phyloP scores from a whole-genome alignment of 2,329 filamentous ascomycete species.

The Purpureocillium takamizusanense region DNA sequence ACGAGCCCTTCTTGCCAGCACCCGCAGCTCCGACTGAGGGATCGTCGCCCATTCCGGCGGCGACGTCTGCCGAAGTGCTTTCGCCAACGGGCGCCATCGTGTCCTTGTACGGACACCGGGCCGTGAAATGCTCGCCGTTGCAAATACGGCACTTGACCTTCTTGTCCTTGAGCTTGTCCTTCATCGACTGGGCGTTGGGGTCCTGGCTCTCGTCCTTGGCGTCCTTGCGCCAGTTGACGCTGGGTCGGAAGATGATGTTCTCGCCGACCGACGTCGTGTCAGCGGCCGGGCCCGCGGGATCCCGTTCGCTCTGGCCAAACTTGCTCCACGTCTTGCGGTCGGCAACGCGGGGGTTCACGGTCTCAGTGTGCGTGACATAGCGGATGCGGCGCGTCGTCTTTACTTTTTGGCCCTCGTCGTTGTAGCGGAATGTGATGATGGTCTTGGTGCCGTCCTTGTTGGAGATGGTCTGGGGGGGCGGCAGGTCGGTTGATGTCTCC shows the following conservation, averaged over 20 bases:
- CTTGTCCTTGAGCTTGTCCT: constrained; percentile 90
- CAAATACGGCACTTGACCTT: constrained; percentile 99
- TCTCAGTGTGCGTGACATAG: constrained; percentile 81
- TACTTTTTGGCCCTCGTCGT: constrained; percentile 90
- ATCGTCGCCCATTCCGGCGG: constrained; percentile 46
- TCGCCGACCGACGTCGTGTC: constrained; percentile 93
- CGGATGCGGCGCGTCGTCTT: constrained; percentile 96
- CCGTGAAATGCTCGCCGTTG: constrained; percentile 97
- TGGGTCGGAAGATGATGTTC: constrained; percentile 95
- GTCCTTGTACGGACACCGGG: constrained; percentile 98
- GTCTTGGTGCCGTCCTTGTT: constrained; percentile 99
- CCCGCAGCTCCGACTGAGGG: constrained; percentile 36
- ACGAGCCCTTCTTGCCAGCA: constrained; percentile 66
- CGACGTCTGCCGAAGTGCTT: constrained; percentile 42
- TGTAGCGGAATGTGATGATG: constrained; percentile 78
- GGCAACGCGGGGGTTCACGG: constrained; percentile 92
- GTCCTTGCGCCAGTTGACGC: constrained; percentile 87
- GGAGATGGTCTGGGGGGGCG: constrained; percentile 76
- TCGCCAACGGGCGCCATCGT: constrained; percentile 87
- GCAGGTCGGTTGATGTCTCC: constrained; percentile 60
- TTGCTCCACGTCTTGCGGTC: constrained; percentile 90
- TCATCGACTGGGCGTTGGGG: constrained; percentile 63
- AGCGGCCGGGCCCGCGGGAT: constrained; percentile 69
- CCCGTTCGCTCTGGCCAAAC: constrained; percentile 84
- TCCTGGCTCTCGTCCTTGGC: constrained; percentile 73